A percentile compares a stretch with the other conserved stretches of the same genome.
Conservation (phyloP, 257 asterid species). For the Capsicum rhomboideum region DNA sequence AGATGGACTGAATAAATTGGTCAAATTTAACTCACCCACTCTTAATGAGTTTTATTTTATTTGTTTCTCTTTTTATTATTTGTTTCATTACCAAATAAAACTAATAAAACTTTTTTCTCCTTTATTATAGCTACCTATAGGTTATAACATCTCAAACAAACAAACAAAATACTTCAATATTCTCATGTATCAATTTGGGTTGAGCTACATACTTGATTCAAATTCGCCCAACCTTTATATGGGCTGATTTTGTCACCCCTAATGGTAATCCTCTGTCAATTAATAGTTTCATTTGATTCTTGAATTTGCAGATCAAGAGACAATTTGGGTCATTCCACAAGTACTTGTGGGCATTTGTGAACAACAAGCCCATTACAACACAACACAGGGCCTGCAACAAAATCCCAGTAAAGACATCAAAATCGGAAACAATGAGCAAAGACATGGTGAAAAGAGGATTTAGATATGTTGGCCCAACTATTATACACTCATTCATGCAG, state of each 20-base stretch:
- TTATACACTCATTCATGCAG: constrained; percentile 80
- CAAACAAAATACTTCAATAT: too few relatives aligned
- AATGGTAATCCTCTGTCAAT: not conserved
- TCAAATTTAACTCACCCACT: too few relatives aligned
- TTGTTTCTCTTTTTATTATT: too few relatives aligned
- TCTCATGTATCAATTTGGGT: too few relatives aligned
- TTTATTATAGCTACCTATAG: too few relatives aligned
- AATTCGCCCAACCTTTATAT: too few relatives aligned
- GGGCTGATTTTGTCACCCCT: not conserved
- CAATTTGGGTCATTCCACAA: constrained; percentile 50
- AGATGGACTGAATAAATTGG: too few relatives aligned
- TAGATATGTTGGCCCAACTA: constrained; percentile 71
- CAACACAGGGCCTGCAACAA: constrained; percentile 51
- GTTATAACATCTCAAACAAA: too few relatives aligned
- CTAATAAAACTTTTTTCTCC: too few relatives aligned
- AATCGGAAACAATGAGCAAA: constrained; percentile 80
- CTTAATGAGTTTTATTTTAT: too few relatives aligned
- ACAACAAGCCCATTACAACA: constrained; percentile 43
- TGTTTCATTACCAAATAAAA: too few relatives aligned
- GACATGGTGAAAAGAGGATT: constrained; percentile 75
- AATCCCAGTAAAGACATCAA: constrained; percentile 79
- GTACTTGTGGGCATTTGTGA: constrained; percentile 74
- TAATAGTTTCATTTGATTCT: not conserved
- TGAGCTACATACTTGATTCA: too few relatives aligned
- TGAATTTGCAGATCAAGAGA: constrained; percentile 34